Conservation (phyloP, 495 filamentous ascomycete genomes). For the Aspergillus nanangensis region DNA sequence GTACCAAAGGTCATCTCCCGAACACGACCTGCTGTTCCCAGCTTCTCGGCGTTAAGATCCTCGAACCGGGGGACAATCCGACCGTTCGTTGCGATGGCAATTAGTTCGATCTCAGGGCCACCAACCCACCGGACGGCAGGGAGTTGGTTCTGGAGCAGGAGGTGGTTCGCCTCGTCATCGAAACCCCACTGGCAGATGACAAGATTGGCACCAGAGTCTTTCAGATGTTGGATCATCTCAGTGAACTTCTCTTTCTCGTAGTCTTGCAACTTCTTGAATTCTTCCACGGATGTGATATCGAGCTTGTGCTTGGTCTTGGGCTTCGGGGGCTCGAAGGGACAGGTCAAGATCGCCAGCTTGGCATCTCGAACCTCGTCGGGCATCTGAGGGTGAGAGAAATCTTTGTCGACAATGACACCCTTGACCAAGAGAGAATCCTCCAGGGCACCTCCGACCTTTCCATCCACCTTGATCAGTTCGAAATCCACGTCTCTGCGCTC, state of each 20-base stretch:
- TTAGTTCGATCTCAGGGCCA: slow-evolving; percentile 96
- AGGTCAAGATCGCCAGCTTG: slow-evolving; percentile 95
- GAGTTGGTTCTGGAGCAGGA: slow-evolving; percentile 91
- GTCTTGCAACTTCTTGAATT: slow-evolving; percentile 93
- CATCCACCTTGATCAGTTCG: slow-evolving; percentile 98
- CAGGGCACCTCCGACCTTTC: slow-evolving; percentile 93
- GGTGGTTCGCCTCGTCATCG: slow-evolving; percentile 97
- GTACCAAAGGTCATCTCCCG: slow-evolving; percentile 96
- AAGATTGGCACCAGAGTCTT: slow-evolving; percentile 94
- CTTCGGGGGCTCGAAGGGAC: slow-evolving; percentile 99
- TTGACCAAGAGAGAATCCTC: slow-evolving; percentile 93
- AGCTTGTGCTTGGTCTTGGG: slow-evolving; percentile 99
- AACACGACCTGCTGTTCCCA: slow-evolving; percentile 85
- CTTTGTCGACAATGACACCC: slow-evolving; percentile 98
- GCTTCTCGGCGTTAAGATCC: slow-evolving; percentile 83
- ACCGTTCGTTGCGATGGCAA: slow-evolving; percentile 97
- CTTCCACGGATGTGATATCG: slow-evolving; percentile 94
- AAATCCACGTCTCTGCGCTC: slow-evolving; percentile 98
- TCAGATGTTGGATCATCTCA: slow-evolving; percentile 98
- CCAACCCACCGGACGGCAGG: slow-evolving; percentile 98
- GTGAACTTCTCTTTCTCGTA: slow-evolving; percentile 95
- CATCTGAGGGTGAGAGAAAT: slow-evolving; percentile 99
- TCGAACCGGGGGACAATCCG: slow-evolving; percentile 97
- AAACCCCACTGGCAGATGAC: slow-evolving; percentile 99
- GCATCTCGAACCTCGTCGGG: slow-evolving; percentile 88